Evolutionary conservation across 345 rosid genomes (phyloP).

Genomic region (Euphorbia pulcherrima): DNA sequence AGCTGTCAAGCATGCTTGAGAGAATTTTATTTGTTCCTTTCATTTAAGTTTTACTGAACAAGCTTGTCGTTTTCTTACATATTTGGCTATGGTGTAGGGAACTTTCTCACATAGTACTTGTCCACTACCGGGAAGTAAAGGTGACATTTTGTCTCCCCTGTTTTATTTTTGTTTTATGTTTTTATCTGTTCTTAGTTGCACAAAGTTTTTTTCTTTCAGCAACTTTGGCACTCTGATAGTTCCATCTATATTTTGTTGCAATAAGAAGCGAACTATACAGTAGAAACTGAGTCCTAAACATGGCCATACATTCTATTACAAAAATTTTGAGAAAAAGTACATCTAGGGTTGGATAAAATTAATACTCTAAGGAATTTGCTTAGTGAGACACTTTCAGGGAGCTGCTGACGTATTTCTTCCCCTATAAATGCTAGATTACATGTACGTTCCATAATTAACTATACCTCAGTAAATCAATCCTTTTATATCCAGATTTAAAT

Average conservation of each 20-base stretch:
- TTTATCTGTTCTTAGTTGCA: not conserved
- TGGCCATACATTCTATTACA: not conserved
- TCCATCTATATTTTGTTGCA: not conserved
- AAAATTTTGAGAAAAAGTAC: not conserved
- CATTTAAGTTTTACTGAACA: not conserved
- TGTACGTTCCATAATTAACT: not conserved
- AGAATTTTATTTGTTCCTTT: constrained; percentile 7
- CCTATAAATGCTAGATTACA: not conserved
- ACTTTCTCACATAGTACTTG: constrained; percentile 76
- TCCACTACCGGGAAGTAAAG: constrained; percentile 89
- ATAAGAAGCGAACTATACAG: not conserved
- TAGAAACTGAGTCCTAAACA: constrained; percentile 2
- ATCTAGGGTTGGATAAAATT: not conserved
- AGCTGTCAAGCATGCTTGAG: constrained; percentile 7
- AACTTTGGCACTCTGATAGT: not conserved
- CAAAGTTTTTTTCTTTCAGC: not conserved
- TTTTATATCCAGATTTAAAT: not conserved
- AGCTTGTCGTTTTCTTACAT: constrained; percentile 15
- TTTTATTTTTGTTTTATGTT: not conserved
- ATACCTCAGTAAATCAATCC: not conserved
- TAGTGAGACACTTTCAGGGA: not conserved
- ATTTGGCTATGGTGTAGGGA: constrained; percentile 54
- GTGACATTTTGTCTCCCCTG: constrained; percentile 27
- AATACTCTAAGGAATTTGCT: not conserved
- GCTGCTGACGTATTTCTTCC: not conserved